Evolutionary conservation across 768 basidiomycete genomes (phyloP).

Genomic region (Lentinula sp.): DNA sequence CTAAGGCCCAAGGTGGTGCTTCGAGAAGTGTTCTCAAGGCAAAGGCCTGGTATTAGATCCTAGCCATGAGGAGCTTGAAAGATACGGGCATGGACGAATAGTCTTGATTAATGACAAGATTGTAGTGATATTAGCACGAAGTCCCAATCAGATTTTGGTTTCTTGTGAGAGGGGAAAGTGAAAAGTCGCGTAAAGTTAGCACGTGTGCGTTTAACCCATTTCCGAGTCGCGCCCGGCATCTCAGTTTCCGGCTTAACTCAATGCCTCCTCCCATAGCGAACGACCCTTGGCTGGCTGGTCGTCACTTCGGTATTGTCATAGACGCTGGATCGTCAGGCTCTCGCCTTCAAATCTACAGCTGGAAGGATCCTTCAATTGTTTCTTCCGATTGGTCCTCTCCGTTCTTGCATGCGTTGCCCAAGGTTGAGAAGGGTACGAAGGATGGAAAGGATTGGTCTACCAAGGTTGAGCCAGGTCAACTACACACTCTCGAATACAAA

Average conservation of each 20-base stretch:
- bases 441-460: constrained; percentile 79
- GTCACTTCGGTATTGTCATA: constrained; percentile 90
- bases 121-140: no score
- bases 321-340: constrained; percentile 99
- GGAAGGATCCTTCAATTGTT: constrained; percentile 71
- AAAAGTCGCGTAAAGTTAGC: no score
- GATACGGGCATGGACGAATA: no score
- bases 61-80: no score
- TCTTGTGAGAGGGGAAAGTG: no score
- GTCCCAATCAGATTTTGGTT: no score
- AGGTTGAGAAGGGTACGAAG: constrained; percentile 88
- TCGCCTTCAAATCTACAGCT: constrained; percentile 93
- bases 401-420: constrained; percentile 57
- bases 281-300: constrained; percentile 71
- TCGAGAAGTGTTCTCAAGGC: background rate
- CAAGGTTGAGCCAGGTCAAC: constrained; percentile 91
- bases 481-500: background rate
- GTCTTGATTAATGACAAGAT: no score
- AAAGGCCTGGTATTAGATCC: background rate
- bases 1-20: background rate
- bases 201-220: background rate
- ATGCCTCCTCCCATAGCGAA: constrained; percentile 75
- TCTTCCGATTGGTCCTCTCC: constrained; percentile 44
- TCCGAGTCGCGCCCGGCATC: no score
- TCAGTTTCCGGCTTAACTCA: background rate